Evolutionary conservation across 2,329 filamentous ascomycete species (phyloP), one percentile per base, ranked within the genome.

Genomic region (Penicillium sp.): DNA sequence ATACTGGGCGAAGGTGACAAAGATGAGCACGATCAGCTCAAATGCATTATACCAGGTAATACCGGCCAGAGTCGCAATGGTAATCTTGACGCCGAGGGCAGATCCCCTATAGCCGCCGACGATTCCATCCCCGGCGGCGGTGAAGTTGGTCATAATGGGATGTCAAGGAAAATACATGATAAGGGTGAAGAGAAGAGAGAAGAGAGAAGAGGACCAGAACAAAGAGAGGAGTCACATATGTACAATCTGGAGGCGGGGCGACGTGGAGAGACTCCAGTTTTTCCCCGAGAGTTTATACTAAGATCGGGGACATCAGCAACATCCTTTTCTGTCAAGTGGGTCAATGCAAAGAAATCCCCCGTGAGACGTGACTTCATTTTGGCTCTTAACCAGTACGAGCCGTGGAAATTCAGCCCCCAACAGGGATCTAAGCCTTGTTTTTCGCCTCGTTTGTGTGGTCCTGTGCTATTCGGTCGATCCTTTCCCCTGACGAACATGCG

Each of bases 41-140:
- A 75, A 59, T 36, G 72, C 71, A 52, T 76, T 77, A 56, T 77
- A 77, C 66, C 72, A 72, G 29, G 74, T 68, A 36, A 77, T 63
- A 6, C 68, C 72, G 13, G 73, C 67, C 45, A 78, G 70, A 8
- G 71, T 70, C 7, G 68, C 69, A 50, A 76, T 74, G 44, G 67
- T 61, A 50, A 74, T 70, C 44, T 70, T 61, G 47, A 70, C 57
- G 10, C 61, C 65, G 42, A 70, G 54, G 40, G 64, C 63, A 18
- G 59, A 45, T 40, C 64, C 65, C 14, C 59, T 56, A 44, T 69
- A 65, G 29, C 62, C 62, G 28, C 69, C 69, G 37, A 67, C 68
- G 49, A 70, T 62, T 45, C 68, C 70, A 56, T 69, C 58, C 10
- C 60, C 64, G 40, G 63, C 56, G 40, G 60, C 54, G 39, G 41